phyloP scores from a whole-genome alignment of 176 grass and related monocot species.

The Chloris gayana region DNA sequence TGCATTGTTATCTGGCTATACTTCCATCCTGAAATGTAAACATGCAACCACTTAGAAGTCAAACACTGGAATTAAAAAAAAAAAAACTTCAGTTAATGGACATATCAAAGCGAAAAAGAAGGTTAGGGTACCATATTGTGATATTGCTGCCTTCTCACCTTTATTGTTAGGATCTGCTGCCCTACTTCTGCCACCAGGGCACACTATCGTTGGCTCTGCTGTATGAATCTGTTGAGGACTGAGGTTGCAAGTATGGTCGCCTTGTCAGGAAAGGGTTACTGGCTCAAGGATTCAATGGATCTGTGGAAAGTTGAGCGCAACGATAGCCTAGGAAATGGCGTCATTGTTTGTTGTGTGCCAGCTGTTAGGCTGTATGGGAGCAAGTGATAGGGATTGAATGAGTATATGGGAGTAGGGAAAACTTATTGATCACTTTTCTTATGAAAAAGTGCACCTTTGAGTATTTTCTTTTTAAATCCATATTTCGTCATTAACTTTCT shows the following conservation, averaged over 20 bases:
- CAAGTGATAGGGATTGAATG: neutral
- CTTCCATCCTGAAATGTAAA: neutral
- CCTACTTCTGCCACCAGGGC: neutral
- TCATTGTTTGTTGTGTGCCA: neutral
- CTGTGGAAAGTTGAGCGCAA: too few species aligned
- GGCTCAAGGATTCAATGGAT: neutral
- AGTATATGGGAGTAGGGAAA: neutral
- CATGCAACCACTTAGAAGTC: neutral
- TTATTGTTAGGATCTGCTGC: neutral
- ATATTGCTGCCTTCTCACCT: neutral
- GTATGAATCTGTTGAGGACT: neutral
- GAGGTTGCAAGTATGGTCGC: neutral
- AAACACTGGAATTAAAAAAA: neutral
- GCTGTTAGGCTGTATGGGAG: neutral
- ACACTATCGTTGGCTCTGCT: neutral
- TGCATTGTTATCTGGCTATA: neutral
- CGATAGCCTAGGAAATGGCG: neutral
- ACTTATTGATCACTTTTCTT: neutral
- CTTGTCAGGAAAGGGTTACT: neutral
- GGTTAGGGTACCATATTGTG: neutral
- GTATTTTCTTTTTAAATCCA: neutral
- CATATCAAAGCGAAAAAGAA: neutral
- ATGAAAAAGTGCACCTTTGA: neutral
- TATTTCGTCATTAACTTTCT: slow-evolving; percentile 18
- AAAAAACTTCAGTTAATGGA: neutral